Base-by-base conservation (phyloP, 768 basidiomycete species). In the Gautieria morchelliformis region DNA sequence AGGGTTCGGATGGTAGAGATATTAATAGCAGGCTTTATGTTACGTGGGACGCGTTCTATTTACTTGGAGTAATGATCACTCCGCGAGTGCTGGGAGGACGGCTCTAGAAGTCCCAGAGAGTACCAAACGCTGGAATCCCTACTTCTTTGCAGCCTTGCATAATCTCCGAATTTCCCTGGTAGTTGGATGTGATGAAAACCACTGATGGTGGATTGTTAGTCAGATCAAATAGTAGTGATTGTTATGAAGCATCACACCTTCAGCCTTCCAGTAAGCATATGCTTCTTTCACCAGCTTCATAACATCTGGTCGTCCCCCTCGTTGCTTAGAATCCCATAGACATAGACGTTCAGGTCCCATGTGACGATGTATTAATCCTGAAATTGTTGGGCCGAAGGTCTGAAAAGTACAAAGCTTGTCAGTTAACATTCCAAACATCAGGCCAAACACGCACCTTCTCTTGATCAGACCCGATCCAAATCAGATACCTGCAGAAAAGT, bases 101-200 rank as follows among this genome's bases (percentile, higher is more conserved):
- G 35, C 15, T 50, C 56, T 57, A 60, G 66, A 68, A 68, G 59
- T 68, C 67, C 67, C 67, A 68, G 22, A 68, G 66, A 33, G 67
- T 68, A 20, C 67, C 73, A 54, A 74, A 74, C 12, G 78, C 79
- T 42, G 83, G 84, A 63, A 85, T 85, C 24, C 80, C 81, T 52
- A 78, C 79, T 61, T 77, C 76, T 68, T 83, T 87, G 72, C 82
- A 89, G 20, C 85, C 87, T 66, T 85, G 75, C 78, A 87, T 88
- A 59, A 90, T 84, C 64, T 90, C 87, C 14, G 78, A 74, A 68
- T 90, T 89, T 30, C 87, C 87, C 41, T 81, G 76, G 63, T 78
- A 84, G 71, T 90, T 90, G n/a, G 87, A 89, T 8, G 87, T 90
- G 68, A 90, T 86, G 69, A 90, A 87, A 27, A 89, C 82, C 46